Evolutionary conservation across 2,329 filamentous ascomycete species (phyloP).

Genomic region (Penicillium frequentans): DNA sequence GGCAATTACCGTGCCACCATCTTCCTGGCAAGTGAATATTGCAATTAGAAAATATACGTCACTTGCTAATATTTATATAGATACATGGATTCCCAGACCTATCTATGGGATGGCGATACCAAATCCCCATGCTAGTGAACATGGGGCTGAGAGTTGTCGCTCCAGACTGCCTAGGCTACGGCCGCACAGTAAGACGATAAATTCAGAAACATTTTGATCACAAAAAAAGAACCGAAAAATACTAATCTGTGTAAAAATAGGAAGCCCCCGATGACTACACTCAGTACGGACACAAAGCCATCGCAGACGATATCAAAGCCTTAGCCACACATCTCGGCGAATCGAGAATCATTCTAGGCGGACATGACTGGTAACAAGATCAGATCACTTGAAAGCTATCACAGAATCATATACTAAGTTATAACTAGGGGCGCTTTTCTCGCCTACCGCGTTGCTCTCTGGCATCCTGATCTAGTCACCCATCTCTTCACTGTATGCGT

Average conservation of each 20-base stretch:
- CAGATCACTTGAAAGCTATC: not conserved
- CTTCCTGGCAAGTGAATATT: slow-evolving; percentile 47
- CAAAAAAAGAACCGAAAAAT: not conserved
- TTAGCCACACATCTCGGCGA: slow-evolving; percentile 62
- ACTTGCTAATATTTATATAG: slow-evolving; percentile 28
- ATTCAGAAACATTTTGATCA: not conserved
- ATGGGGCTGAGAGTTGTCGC: slow-evolving; percentile 77
- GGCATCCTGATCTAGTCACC: slow-evolving; percentile 69
- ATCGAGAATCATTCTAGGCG: slow-evolving; percentile 72
- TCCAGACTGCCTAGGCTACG: slow-evolving; percentile 86
- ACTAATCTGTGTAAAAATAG: slow-evolving; percentile 25
- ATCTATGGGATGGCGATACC: slow-evolving; percentile 82
- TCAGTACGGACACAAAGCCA: slow-evolving; percentile 70
- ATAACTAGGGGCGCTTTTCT: slow-evolving; percentile 67
- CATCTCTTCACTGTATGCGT: slow-evolving; percentile 81
- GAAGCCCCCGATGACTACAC: slow-evolving; percentile 61
- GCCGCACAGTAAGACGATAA: slow-evolving; percentile 59
- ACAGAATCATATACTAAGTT: not conserved
- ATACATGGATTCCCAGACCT: slow-evolving; percentile 84
- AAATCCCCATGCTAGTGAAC: slow-evolving; percentile 73
- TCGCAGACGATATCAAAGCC: slow-evolving; percentile 72
- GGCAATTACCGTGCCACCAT: slow-evolving; percentile 51
- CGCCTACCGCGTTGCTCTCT: slow-evolving; percentile 72
- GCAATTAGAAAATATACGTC: not conserved
- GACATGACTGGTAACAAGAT: slow-evolving; percentile 72